Evolutionary conservation across 305 asterid genomes (phyloP).

Genomic region (Rubia peregrina): DNA sequence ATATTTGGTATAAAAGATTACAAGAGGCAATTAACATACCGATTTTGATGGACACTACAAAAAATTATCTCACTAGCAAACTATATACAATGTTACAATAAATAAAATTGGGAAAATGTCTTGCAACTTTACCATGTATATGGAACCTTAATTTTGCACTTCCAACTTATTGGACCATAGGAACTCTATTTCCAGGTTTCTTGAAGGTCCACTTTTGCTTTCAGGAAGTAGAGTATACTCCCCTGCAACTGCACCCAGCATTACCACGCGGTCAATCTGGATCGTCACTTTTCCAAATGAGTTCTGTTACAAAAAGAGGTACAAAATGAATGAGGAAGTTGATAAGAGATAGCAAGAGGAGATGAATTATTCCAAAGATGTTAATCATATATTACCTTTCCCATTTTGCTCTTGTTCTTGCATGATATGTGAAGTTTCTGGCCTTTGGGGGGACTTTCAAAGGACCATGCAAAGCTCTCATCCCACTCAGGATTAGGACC

Average conservation of each 20-base stretch:
- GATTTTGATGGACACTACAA: slow-evolving; percentile 16
- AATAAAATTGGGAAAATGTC: slow-evolving; percentile 8
- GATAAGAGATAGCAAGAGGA: background rate
- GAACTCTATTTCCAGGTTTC: slow-evolving; percentile 92
- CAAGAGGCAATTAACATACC: background rate
- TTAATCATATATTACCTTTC: slow-evolving; percentile 50
- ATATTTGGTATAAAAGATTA: slow-evolving; percentile 10
- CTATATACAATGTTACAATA: slow-evolving; percentile 21
- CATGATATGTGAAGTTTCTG: slow-evolving; percentile 98
- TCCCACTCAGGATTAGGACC: slow-evolving; percentile 98
- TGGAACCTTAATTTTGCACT: slow-evolving; percentile 11
- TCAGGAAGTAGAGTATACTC: slow-evolving; percentile 85
- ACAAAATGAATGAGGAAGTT: background rate
- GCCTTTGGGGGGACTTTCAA: slow-evolving; percentile 97
- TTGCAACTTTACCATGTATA: slow-evolving; percentile 5
- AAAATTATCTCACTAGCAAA: slow-evolving; percentile 9
- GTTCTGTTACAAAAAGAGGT: slow-evolving; percentile 42
- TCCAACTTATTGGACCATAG: slow-evolving; percentile 79
- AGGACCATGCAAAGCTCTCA: slow-evolving; percentile 91
- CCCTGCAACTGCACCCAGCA: slow-evolving; percentile 96
- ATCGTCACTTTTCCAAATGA: slow-evolving; percentile 94
- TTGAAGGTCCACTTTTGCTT: slow-evolving; percentile 95
- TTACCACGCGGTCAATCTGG: slow-evolving; percentile 95
- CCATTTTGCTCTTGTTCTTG: slow-evolving; percentile 99
- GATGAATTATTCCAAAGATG: background rate